A percentile compares a stretch with the other conserved stretches of the same genome.
Evolutionary conservation across 345 rosid genomes (phyloP).

Genomic region (Populus pruinosa): DNA sequence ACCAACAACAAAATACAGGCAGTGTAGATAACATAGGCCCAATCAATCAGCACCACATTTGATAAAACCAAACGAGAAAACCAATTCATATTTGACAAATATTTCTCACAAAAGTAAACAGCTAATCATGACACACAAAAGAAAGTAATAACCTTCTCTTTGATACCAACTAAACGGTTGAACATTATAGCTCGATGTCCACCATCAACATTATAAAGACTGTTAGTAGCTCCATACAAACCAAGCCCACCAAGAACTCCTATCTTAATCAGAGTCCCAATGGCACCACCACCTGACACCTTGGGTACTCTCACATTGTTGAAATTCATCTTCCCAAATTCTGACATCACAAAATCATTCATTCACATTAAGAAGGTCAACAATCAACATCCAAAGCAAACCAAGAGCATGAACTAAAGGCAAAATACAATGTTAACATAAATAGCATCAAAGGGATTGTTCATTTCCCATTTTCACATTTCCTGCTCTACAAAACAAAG

Average conservation of each 20-base stretch:
- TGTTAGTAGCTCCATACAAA: conserved; percentile 57
- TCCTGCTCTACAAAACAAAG: neutral
- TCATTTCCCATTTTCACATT: neutral
- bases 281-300: conserved; percentile 68
- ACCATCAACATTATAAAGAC: conserved; percentile 74
- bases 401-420: neutral
- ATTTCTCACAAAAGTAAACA: neutral
- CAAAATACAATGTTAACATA: neutral
- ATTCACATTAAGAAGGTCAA: neutral
- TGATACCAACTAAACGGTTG: conserved; percentile 54
- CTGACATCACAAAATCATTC: neutral
- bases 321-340: conserved; percentile 37
- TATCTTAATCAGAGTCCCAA: conserved; percentile 58
- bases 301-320: conserved; percentile 75
- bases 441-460: neutral
- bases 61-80: neutral
- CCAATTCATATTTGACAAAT: neutral
- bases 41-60: too few relatives aligned
- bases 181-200: conserved; percentile 70
- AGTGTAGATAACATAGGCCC: too few relatives aligned
- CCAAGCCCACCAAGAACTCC: conserved; percentile 71
- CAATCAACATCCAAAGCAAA: neutral
- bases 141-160: conserved; percentile 45
- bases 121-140: neutral
- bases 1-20: too few relatives aligned